Base-by-base conservation (phyloP, 2,329 filamentous ascomycete species). In the Fusarium foetens region DNA sequence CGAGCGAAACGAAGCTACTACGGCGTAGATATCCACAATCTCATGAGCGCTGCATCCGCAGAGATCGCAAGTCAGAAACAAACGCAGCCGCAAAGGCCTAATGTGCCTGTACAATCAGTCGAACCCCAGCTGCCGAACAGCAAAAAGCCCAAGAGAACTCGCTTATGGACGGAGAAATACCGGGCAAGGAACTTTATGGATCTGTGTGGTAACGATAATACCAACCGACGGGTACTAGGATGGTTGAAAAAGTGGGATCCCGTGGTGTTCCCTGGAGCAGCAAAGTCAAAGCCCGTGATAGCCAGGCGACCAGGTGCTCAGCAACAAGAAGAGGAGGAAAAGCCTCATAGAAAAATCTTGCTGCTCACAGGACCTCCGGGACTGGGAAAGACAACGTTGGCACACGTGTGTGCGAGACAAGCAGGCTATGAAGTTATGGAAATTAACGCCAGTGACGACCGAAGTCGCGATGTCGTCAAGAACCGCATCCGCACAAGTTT, bases 101-200 rank as follows among this genome's bases (percentile, higher is more conserved):
- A 81, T 46, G 75, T 79, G 11, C 81, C 84, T 4, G 72, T 86
- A 21, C 81, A 75, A 27, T 86, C 86, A 3, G 80, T 86, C 21
- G 86, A 88, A 70, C 69, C 64, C n/a, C 68, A 54, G 36, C 60
- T 36, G 57, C 38, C 64, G 9, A 36, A 69, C 3, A 75, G 62
- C 9, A 86, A 83, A 68, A 86, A 83, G 66, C 77, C 81, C 1
- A 86, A 83, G 65, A 84, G 82, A 70, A 87, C 89, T 0, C 81
- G 94, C 36, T 85, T 99, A 79, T 99, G 96, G 96, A 97, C 95
- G 0, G 96, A 99, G 79, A 99, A 99, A 80, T 99, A 99, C 79
- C 91, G 96, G 39, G 96, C 96, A 33, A 90, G 90, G 68, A 95
- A 91, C 76, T 99, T 98, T 77, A 93, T 95, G 75, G 96, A 99